Evolutionary conservation across 192 early-diverging fungal species (phyloP), one percentile per base, ranked within the genome.

Genomic region (Coemansia sp.): DNA sequence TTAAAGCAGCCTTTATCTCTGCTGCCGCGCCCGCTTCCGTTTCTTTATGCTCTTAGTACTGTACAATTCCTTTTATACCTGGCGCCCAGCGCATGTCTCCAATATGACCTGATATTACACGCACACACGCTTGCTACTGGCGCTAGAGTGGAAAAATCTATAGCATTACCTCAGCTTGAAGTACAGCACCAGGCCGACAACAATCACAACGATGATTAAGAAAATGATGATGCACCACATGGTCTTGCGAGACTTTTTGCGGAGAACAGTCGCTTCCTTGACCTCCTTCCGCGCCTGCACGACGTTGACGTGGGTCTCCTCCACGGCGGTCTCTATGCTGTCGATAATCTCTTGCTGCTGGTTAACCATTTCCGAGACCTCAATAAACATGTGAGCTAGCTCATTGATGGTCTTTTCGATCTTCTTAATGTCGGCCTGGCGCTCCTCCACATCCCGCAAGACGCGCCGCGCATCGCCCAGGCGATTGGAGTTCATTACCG

Each of bases 261-360:
- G 38, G 47, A 42, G 39, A 26, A 68, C 61, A 34, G 72, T 76
- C 38, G 70, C 79, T 23, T 65, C 23, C 18, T 75, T 38, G 25
- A 76, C 70, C 23, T 77, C 31, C n/a, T 33, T 38, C 20, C 56
- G 36, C 13, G 70, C 58, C 25, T 61, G 38, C 20, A 59, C 65
- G 18, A 77, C 70, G 2, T 62, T 58, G 13, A 50, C 37, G 14
- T 77, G 65, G 23, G 72, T 72, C 43, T 65, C 61, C 38, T 77
- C 66, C 6, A 77, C 52, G 25, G 60, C 50, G 28, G 67, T 61
- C 70, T 77, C 83, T 25, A 84, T 77, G 65, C 41, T 81, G 62
- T 84, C 75, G 36, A 84, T 73, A 37, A 77, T 52, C 20, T 80
- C 83, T 67, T 84, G 83, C 74, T 84, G 83, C 59, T 65, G 68